Evolutionary conservation across 345 rosid species (phyloP), one percentile per base, ranked within the genome.

Genomic region (Anastatica hierochuntica): DNA sequence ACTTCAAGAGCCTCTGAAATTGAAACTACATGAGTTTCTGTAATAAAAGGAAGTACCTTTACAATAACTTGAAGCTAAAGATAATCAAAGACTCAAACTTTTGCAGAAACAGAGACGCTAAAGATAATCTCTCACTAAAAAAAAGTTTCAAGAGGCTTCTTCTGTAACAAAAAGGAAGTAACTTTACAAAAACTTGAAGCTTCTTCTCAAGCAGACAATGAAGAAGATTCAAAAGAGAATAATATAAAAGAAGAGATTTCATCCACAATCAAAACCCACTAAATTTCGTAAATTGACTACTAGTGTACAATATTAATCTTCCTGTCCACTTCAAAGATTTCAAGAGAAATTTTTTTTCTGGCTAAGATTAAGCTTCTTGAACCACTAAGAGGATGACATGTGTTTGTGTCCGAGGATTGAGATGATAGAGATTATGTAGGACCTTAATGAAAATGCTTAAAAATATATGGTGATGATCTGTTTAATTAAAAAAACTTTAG

Each of bases 321-420:
- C 63, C 4, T 48, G 63, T 56, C 69, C 41, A 42, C 52, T 8
- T 64, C 63, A 43, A 41, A 24, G 38, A 40, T 20, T 49, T 31
- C 1, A 14, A 30, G 16, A 11, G 10, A 26, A 53, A 27, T 53
- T 31, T 33, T 33, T 37, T 56, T 17, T 18, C 41, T 56, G 63
- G 63, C 58, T 13, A 49, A 34, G 58, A 64, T 33, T 41, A 49
- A 7, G 42, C 40, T 57, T 57, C 15, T 50, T 33, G 39, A 64
- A 41, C 49, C 69, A 56, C 54, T 23, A 57, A 65, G n/a, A n/a
- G n/a, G 46, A 42, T 57, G 53, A 49, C 64, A 57, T 43, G 53
- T 56, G 49, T 33, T 41, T 14, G 70, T 65, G 70, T 64, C 63
- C 69, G 44, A 40, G 43, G 48, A 56, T 48, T 16, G 16, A 10